phyloP scores from a whole-genome alignment of 768 basidiomycete species.

The Suillus plorans region DNA sequence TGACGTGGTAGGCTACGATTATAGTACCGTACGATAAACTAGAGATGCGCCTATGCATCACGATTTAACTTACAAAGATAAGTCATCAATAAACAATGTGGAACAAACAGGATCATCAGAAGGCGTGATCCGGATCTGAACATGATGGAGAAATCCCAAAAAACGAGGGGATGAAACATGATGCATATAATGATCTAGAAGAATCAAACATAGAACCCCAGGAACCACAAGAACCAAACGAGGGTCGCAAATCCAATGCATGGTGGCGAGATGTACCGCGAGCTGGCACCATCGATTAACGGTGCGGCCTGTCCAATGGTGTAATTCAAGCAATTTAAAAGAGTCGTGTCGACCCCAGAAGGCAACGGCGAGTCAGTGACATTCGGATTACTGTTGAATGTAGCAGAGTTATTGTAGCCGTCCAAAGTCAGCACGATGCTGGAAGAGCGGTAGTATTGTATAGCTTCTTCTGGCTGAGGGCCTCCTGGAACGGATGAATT shows the following conservation, averaged over 20 bases:
- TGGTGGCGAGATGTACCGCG: slow-evolving; percentile 10
- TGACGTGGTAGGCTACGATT: background rate
- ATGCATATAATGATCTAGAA: background rate
- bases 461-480: slow-evolving; percentile 48
- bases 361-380: slow-evolving; percentile 53
- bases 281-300: slow-evolving; percentile 43
- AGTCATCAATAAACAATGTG: background rate
- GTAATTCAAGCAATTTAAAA: slow-evolving; percentile 58
- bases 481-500: slow-evolving; percentile 25
- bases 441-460: slow-evolving; percentile 73
- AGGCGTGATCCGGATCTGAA: background rate
- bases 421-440: slow-evolving; percentile 61
- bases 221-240: slow-evolving; percentile 17
- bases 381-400: slow-evolving; percentile 36
- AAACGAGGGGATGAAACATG: background rate
- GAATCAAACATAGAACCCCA: slow-evolving; percentile 4
- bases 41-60: too few species aligned
- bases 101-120: background rate
- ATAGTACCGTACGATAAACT: background rate
- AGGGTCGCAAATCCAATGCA: slow-evolving; percentile 14
- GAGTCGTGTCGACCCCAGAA: slow-evolving; percentile 42
- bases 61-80: background rate
- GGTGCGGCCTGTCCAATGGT: slow-evolving; percentile 63
- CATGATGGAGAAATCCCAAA: background rate
- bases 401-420: slow-evolving; percentile 65